Evolutionary conservation across 805 yeast genomes (phyloP), one percentile per base, ranked within the genome.

Genomic region (Wilhelminamyces savonicus): DNA sequence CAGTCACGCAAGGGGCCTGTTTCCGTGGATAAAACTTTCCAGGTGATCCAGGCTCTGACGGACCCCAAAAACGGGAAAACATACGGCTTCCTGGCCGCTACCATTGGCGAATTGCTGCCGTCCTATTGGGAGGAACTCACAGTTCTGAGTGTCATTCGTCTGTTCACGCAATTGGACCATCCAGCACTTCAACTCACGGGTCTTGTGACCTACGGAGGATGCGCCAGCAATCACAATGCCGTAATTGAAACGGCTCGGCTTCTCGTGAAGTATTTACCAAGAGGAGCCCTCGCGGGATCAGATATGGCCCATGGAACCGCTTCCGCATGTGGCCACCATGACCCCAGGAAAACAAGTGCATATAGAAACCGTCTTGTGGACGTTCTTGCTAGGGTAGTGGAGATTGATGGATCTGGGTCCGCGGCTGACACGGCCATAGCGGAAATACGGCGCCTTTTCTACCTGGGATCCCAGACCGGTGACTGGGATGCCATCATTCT

Each of bases 71-170:
- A 27, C 20, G 26, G 45, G 16, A 48, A 45, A 31, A 43, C 36
- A 8, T 26, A 33, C 11, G 26, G 32, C 17, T 50, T 33, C 27
- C 43, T 38, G 30, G 35, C 40, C 4, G 34, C 34, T 2, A 40
- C 49, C 5, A 38, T 55, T 26, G 29, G 40, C 3, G 41, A 45
- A 11, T 16, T 49, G 5, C 21, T 34, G 3, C 16, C 21, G 1
- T 15, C 19, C 3, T 51, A 70, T 18, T 81, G 88, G 88, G 64
- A 62, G 9, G 87, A 81, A 43, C 53, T 79, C 1, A 72, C 67
- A 33, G 78, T 75, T 3, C 74, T 82, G 19, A 59, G 69, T 12
- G 43, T 79, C 16, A 66, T 82, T 16, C 59, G 92, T 39, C 56
- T 74, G 7, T 45, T 78, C 7, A 38, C 68, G n/a, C 70, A 69